These are phyloP conservation scores for Ganoderma multipileum DNA, from an alignment of 1,284 basidiomycete species.

Conservation along the genomic window DNA sequence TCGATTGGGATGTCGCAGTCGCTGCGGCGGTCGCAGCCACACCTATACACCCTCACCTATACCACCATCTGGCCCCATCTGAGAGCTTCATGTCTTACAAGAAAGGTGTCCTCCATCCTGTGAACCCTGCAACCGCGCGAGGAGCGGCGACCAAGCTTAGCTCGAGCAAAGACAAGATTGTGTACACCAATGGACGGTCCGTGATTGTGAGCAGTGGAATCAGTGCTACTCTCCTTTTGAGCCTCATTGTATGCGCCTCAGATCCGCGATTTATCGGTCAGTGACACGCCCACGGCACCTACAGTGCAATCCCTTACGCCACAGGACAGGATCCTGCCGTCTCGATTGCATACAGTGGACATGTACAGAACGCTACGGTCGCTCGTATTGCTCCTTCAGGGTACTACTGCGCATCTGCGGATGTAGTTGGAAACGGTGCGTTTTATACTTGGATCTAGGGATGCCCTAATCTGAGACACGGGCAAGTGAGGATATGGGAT, in stretches of 20 bases:
- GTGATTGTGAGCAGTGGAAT: conserved; percentile 73
- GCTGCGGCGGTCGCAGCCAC: conserved; percentile 8
- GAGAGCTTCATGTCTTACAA: conserved; percentile 61
- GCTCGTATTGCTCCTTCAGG: conserved; percentile 94
- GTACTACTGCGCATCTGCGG: conserved; percentile 94
- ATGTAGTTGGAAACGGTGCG: conserved; percentile 79
- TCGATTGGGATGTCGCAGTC: conserved; percentile 7
- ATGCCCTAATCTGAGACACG: not conserved
- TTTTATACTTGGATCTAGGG: not conserved
- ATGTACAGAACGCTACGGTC: conserved; percentile 87
- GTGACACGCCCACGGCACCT: conserved; percentile 10
- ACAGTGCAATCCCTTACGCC: not conserved
- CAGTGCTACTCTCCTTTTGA: not conserved
- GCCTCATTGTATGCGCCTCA: conserved; percentile 33
- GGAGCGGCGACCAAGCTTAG: conserved; percentile 85
- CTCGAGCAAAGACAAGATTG: conserved; percentile 83
- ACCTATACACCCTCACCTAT: not conserved
- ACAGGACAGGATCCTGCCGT: conserved; percentile 58
- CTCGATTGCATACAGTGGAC: conserved; percentile 76
- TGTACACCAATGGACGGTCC: conserved; percentile 87
- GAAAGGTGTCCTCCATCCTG: conserved; percentile 65
- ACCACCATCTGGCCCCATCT: not conserved
- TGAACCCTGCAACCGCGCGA: conserved; percentile 78
- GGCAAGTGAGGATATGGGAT: conserved; percentile 92
- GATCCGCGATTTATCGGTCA: conserved; percentile 69